phyloP scores from a whole-genome alignment of 495 filamentous ascomycete species.

The Penicillium silybi region DNA sequence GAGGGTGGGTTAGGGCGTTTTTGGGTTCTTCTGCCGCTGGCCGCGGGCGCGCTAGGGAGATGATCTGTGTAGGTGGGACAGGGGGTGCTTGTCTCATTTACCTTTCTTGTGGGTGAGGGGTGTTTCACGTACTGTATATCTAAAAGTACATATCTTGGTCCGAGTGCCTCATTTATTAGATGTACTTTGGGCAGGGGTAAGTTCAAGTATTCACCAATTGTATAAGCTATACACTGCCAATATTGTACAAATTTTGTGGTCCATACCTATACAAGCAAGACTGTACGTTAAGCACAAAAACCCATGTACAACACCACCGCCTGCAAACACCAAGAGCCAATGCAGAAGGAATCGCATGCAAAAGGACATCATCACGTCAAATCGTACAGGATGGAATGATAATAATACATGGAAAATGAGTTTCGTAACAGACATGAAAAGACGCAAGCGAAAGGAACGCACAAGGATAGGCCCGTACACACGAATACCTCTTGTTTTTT shows the following conservation, averaged over 20 bases:
- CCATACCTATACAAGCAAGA: constrained; percentile 7
- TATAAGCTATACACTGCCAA: not conserved
- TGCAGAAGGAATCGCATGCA: constrained; percentile 19
- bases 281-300: not conserved
- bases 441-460: constrained; percentile 16
- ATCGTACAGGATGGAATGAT: constrained; percentile 23
- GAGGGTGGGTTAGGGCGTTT: not conserved
- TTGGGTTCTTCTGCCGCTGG: not conserved
- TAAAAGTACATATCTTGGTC: not conserved
- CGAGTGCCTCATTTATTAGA: not conserved
- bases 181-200: not conserved
- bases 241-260: constrained; percentile 3
- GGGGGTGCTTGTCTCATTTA: not conserved
- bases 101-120: not conserved
- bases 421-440: constrained; percentile 27
- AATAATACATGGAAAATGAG: constrained; percentile 14
- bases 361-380: constrained; percentile 23
- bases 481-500: constrained; percentile 10
- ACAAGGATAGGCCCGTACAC: constrained; percentile 16
- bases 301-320: constrained; percentile 11
- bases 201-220: not conserved
- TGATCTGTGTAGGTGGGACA: not conserved
- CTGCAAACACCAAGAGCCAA: constrained; percentile 14
- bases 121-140: not conserved
- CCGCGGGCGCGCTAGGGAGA: not conserved